Evolutionary conservation across 2,329 filamentous ascomycete genomes (phyloP).

Genomic region (Trichoderma koningiopsis): DNA sequence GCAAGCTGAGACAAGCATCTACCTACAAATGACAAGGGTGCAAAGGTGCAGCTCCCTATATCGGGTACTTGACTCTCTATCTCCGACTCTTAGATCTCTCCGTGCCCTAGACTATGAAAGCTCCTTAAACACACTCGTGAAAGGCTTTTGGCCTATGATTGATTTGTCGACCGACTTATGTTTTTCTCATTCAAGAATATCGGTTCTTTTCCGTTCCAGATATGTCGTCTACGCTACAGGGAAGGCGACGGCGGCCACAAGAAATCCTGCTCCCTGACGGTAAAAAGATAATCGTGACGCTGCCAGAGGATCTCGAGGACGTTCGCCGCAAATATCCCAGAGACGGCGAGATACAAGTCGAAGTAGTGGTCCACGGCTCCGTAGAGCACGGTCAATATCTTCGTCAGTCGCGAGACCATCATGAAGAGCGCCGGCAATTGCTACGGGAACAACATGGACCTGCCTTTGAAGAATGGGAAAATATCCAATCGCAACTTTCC

Average conservation of each 20-base stretch:
- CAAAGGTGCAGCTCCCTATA: neutral
- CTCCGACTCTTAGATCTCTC: neutral
- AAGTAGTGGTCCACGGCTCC: conserved; percentile 61
- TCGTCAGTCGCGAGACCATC: conserved; percentile 53
- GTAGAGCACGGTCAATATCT: conserved; percentile 51
- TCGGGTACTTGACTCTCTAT: neutral
- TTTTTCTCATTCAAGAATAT: too few relatives aligned
- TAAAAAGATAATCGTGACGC: conserved; percentile 57
- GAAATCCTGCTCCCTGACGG: conserved; percentile 60
- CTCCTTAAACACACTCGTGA: neutral
- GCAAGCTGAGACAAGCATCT: neutral
- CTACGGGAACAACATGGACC: conserved; percentile 53
- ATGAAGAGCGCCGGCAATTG: conserved; percentile 49
- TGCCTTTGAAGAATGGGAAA: conserved; percentile 59
- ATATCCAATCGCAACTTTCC: conserved; percentile 55
- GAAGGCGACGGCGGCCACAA: conserved; percentile 45
- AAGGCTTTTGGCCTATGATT: neutral
- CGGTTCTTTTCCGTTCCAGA: neutral
- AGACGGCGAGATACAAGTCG: conserved; percentile 45
- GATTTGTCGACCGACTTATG: neutral
- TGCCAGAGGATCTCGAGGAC: conserved; percentile 56
- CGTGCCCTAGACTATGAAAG: neutral
- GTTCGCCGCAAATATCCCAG: conserved; percentile 49
- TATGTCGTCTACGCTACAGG: conserved; percentile 32
- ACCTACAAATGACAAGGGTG: neutral